Conservation (phyloP, 2,329 filamentous ascomycete species). For the Rachicladosporium sp. region DNA sequence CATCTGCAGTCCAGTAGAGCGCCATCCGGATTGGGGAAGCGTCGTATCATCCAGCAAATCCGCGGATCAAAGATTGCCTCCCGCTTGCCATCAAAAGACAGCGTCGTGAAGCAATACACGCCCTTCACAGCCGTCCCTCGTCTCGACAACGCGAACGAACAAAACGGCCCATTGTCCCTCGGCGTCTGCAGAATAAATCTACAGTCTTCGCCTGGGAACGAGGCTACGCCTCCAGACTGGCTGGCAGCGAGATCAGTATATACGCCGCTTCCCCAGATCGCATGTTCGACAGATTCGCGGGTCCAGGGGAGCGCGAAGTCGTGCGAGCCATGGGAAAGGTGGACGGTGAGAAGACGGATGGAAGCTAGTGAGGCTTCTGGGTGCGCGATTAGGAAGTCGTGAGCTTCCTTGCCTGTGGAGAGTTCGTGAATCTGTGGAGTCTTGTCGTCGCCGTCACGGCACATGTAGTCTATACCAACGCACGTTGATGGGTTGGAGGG, state of each 20-base stretch:
- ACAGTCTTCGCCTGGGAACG: slow-evolving; percentile 1
- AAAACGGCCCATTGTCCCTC: slow-evolving; percentile 2
- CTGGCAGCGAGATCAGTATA: slow-evolving; percentile 1
- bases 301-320: slow-evolving; percentile 1
- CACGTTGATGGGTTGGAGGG: too few relatives aligned
- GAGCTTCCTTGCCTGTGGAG: too few relatives aligned
- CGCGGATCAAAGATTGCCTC: background rate
- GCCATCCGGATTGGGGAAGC: slow-evolving; percentile 2
- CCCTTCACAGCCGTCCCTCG: slow-evolving; percentile 3
- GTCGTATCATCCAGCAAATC: background rate
- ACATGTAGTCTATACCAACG: too few relatives aligned
- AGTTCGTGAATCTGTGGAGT: too few relatives aligned
- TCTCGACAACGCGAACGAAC: slow-evolving; percentile 2
- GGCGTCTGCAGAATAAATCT: slow-evolving; percentile 6
- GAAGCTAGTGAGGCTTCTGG: too few relatives aligned
- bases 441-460: too few relatives aligned
- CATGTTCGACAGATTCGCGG: slow-evolving; percentile 1
- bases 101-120: slow-evolving; percentile 1
- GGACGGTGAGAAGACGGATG: too few relatives aligned
- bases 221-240: slow-evolving; percentile 3
- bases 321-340: too few relatives aligned
- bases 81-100: too few relatives aligned
- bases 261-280: slow-evolving; percentile 3
- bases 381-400: too few relatives aligned
- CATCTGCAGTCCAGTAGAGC: slow-evolving; percentile 5